These are phyloP conservation scores for Pterocarpus santalinus DNA, from an alignment of 306 rosid genomes.

Conservation along the genomic window DNA sequence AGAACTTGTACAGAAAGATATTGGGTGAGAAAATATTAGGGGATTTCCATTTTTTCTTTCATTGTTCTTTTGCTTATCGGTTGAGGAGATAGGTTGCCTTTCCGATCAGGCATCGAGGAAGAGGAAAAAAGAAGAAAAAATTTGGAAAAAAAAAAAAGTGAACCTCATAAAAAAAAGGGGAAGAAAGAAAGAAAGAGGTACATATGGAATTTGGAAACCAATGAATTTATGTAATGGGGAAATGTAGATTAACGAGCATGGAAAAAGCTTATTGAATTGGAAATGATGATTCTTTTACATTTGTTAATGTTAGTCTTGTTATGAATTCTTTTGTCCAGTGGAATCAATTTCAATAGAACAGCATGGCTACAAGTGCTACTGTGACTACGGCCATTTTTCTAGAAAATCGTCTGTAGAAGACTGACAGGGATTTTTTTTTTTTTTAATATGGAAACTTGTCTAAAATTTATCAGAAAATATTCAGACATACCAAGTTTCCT, in stretches of 20 bases:
- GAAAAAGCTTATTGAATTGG: slow-evolving; percentile 65
- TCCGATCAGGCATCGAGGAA: slow-evolving; percentile 43
- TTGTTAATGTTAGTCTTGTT: slow-evolving; percentile 32
- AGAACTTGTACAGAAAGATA: slow-evolving; percentile 69
- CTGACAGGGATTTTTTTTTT: background rate
- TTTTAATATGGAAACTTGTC: no score
- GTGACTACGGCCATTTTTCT: background rate
- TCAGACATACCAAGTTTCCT: no score
- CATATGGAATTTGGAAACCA: slow-evolving; percentile 62
- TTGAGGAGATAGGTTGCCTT: slow-evolving; percentile 43
- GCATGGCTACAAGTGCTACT: background rate
- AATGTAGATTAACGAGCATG: slow-evolving; percentile 72
- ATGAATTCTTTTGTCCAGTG: slow-evolving; percentile 8
- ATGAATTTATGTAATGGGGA: slow-evolving; percentile 65
- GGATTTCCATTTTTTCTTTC: slow-evolving; percentile 59
- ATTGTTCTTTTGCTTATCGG: slow-evolving; percentile 62
- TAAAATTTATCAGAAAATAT: no score
- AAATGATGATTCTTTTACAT: slow-evolving; percentile 63
- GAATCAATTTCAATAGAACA: slow-evolving; percentile 6
- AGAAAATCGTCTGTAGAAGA: background rate
- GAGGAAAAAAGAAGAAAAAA: background rate
- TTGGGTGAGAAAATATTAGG: slow-evolving; percentile 69
- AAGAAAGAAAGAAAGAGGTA: slow-evolving; percentile 38
- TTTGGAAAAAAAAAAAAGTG: background rate
- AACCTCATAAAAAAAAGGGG: slow-evolving; percentile 10